These are phyloP conservation scores for Cnidoscolus chayamansa DNA, from an alignment of 441 rosid genomes.

Conservation along the genomic window DNA sequence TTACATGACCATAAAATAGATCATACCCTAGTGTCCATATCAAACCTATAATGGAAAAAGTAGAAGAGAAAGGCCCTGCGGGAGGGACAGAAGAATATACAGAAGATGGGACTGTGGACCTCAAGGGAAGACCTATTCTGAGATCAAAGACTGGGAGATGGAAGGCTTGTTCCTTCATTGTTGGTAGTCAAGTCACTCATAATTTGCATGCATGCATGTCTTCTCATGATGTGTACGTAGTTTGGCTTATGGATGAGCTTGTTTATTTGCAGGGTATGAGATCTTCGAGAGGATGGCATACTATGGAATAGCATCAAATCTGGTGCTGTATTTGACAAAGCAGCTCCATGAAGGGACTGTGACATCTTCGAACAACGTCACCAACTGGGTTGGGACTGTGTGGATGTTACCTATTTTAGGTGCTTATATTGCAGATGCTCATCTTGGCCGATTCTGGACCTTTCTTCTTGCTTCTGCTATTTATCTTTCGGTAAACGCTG, in stretches of 20 bases:
- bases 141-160: conserved; percentile 66
- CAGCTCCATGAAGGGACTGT: conserved; percentile 67
- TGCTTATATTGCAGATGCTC: conserved; percentile 77
- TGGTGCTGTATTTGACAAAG: conserved; percentile 49
- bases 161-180: conserved; percentile 64
- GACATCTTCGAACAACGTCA: conserved; percentile 57
- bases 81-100: conserved; percentile 45
- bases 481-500: conserved; percentile 45
- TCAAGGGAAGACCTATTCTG: conserved; percentile 50
- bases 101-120: conserved; percentile 74
- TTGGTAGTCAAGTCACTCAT: conserved; percentile 30
- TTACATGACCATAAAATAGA: no score
- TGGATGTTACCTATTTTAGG: conserved; percentile 64
- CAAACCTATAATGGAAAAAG: conserved; percentile 18
- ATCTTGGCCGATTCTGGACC: conserved; percentile 76
- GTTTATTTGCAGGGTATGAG: conserved; percentile 48
- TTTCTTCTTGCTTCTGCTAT: conserved; percentile 50
- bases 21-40: no score
- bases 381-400: conserved; percentile 69
- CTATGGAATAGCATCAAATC: conserved; percentile 60
- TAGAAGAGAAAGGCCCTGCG: conserved; percentile 37
- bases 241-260: no score
- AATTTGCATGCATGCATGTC: no score
- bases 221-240: no score
- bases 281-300: conserved; percentile 72